Percentiles rank a stretch among this genome's conserved stretches.
These are phyloP conservation scores for Plasmopara viticola DNA, from an alignment of 352 stramenopile species.

Conservation along the genomic window DNA sequence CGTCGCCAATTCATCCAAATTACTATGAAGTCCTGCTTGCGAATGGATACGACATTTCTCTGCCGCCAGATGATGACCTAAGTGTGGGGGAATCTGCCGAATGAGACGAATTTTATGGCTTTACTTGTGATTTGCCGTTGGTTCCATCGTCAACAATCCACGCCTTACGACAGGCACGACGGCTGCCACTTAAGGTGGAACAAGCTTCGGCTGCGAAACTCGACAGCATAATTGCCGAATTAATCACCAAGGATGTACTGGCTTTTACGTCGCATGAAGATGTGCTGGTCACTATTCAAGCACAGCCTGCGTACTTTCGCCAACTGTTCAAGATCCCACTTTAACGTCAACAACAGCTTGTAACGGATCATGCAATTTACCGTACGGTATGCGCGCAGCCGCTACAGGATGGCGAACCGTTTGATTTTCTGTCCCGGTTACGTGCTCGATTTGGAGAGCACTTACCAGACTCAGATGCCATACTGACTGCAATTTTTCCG, in stretches of 20 bases:
- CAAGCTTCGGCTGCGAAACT: neutral
- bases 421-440: no score
- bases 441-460: neutral
- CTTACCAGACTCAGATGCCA: neutral
- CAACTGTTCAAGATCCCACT: neutral
- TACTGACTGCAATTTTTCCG: neutral
- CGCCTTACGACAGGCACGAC: neutral
- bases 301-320: neutral
- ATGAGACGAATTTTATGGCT: neutral
- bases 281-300: neutral
- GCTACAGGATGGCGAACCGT: neutral
- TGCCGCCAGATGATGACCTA: neutral
- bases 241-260: neutral
- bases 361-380: neutral
- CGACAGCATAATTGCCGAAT: neutral
- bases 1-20: neutral
- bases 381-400: neutral
- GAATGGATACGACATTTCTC: neutral
- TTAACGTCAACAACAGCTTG: neutral
- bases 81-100: neutral
- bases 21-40: neutral
- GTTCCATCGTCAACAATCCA: neutral
- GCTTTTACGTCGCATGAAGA: slow-evolving; percentile 1
- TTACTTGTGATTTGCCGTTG: neutral
- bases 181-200: neutral